Evolutionary conservation across 768 basidiomycete species (phyloP), one percentile per base, ranked within the genome.

Genomic region (Mycena polygramma): DNA sequence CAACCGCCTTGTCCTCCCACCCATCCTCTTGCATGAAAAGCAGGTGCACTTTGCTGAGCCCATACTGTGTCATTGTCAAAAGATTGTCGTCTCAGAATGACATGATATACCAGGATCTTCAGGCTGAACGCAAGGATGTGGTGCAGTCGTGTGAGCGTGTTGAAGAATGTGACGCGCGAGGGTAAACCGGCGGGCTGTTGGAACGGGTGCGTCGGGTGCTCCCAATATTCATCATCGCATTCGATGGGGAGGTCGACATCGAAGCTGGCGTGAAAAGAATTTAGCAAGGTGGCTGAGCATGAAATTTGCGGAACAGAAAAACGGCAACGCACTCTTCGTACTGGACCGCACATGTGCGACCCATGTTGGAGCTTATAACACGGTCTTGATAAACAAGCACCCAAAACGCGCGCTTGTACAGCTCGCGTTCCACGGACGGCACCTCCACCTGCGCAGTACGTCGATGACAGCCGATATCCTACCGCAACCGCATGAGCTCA

Each of bases 361-460:
- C 94, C 39, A 92, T 83, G 11, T 82, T 80, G 0, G 85, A 79
- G 63, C 88, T 87, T 20, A 83, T 74, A 26, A 80, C 66, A 53
- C 88, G 77, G 74, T 91, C 89, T 55, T 88, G 75, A 30, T 76
- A 57, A 4, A 61, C 51, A 13, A 68, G 22, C 22, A 55, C 86
- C 88, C 89, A 91, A 73, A 90, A 91, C 13, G 86, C 88, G n/a
- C 90, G 86, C 77, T 92, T 92, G 88, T 91, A 93, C 30, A 92
- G 83, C 77, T 95, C 93, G 60, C 90, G 84, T 71, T 94, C 90
- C 9, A 83, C 80, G 7, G 81, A 84, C 2, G 83, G 83, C 14
- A 77, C 75, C 67, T 20, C 76, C 66, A 70, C 77, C 26, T 75
- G 71, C 20, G 77, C 67, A 51, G 77, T 81, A 36, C 85, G 57